Evolutionary conservation across 1,139 yeast genomes (phyloP).

Genomic region (Candida pseudoviswanathii): DNA sequence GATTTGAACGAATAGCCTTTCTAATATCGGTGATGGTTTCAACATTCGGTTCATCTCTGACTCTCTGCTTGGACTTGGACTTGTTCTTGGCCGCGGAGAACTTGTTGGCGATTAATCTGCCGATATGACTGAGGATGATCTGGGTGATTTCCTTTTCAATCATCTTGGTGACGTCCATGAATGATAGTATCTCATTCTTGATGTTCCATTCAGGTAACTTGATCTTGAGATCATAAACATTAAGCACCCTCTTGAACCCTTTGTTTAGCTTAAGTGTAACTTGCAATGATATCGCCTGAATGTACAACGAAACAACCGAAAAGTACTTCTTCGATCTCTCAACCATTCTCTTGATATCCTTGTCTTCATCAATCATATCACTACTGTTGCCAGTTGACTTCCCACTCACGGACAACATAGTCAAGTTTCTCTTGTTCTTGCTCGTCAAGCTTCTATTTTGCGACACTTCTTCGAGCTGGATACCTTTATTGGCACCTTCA

Average conservation of each 20-base stretch:
- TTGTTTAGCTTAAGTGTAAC: slow-evolving; percentile 59
- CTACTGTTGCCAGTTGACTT: slow-evolving; percentile 1
- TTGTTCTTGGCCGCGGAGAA: slow-evolving; percentile 30
- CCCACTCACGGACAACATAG: slow-evolving; percentile 9
- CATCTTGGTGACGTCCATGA: slow-evolving; percentile 53
- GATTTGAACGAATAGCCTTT: neutral
- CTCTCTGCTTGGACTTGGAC: slow-evolving; percentile 16
- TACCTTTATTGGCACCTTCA: slow-evolving; percentile 17
- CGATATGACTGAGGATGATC: slow-evolving; percentile 58
- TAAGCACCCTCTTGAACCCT: slow-evolving; percentile 58
- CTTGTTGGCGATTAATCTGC: slow-evolving; percentile 59
- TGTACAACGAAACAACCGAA: slow-evolving; percentile 51
- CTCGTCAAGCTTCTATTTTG: slow-evolving; percentile 9
- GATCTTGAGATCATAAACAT: slow-evolving; percentile 60
- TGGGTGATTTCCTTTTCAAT: slow-evolving; percentile 54
- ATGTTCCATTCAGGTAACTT: slow-evolving; percentile 56
- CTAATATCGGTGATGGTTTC: slow-evolving; percentile 1
- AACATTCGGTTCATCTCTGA: slow-evolving; percentile 10
- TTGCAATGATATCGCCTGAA: slow-evolving; percentile 50
- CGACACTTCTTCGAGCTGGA: slow-evolving; percentile 9
- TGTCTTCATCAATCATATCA: slow-evolving; percentile 19
- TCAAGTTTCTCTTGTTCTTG: slow-evolving; percentile 9
- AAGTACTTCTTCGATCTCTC: slow-evolving; percentile 59
- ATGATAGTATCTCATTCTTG: slow-evolving; percentile 51
- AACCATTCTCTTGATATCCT: slow-evolving; percentile 57